phyloP scores from a whole-genome alignment of 768 basidiomycete species.

The Jaapia argillacea region DNA sequence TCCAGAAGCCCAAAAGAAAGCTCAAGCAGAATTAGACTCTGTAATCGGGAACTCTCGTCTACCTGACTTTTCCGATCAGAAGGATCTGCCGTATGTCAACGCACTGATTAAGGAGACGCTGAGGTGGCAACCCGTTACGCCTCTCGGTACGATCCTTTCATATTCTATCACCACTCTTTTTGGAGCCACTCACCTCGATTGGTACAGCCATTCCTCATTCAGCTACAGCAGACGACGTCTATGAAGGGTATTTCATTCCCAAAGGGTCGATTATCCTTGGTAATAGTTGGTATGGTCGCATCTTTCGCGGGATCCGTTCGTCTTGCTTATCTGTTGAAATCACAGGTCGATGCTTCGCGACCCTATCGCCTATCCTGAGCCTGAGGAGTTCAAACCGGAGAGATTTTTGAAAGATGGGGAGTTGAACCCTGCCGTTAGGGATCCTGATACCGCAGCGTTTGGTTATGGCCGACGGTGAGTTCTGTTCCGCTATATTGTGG shows the following conservation, averaged over 20 bases:
- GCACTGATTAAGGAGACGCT: not conserved
- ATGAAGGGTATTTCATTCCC: slow-evolving; percentile 29
- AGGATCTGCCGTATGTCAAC: not conserved
- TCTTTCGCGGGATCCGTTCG: not conserved
- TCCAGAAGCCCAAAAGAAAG: not conserved
- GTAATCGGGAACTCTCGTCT: not conserved
- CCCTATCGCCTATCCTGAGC: not conserved
- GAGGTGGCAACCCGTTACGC: not conserved
- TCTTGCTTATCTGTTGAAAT: too few relatives aligned
- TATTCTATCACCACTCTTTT: too few relatives aligned
- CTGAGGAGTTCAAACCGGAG: not conserved
- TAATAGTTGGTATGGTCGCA: not conserved
- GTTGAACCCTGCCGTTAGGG: not conserved
- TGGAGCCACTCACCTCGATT: too few relatives aligned
- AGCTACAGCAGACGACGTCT: slow-evolving; percentile 28
- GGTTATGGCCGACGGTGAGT: not conserved
- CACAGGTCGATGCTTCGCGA: not conserved
- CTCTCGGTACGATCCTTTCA: not conserved
- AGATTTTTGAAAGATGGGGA: not conserved
- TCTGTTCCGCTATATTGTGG: too few relatives aligned
- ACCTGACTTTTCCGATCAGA: not conserved
- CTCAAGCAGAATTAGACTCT: not conserved
- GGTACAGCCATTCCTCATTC: slow-evolving; percentile 29
- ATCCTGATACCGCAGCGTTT: not conserved
- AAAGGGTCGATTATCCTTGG: slow-evolving; percentile 18